Evolutionary conservation across 2,329 filamentous ascomycete genomes (phyloP).

Genomic region (Colletotrichum sp.): DNA sequence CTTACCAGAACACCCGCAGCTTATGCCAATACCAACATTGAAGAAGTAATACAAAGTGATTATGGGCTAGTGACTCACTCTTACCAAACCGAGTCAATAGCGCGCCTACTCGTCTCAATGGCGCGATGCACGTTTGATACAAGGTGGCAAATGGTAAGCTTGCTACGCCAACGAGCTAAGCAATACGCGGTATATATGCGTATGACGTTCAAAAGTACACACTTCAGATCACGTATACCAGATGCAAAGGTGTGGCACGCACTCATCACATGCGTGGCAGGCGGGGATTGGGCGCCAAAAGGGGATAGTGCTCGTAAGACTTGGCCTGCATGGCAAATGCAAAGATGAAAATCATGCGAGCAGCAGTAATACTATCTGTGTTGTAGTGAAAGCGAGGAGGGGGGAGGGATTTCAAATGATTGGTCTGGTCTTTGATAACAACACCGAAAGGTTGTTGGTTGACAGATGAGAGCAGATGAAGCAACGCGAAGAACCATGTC

Average conservation of each 20-base stretch:
- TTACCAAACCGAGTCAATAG: not conserved
- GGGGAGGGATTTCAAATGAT: not conserved
- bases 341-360: not conserved
- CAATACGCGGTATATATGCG: not conserved
- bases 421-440: not conserved
- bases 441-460: not conserved
- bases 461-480: not conserved
- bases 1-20: not conserved
- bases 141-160: not conserved
- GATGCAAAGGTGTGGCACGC: not conserved
- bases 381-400: not conserved
- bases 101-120: not conserved
- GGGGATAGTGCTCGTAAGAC: not conserved
- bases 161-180: not conserved
- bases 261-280: not conserved
- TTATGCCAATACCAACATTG: not conserved
- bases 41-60: not conserved
- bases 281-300: not conserved
- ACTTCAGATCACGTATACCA: not conserved
- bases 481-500: not conserved
- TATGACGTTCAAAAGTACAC: not conserved
- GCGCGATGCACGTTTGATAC: not conserved
- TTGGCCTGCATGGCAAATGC: not conserved
- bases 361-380: not conserved
- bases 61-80: not conserved